Evolutionary conservation across 2,329 filamentous ascomycete species (phyloP).

Genomic region (Catunica adiposa): DNA sequence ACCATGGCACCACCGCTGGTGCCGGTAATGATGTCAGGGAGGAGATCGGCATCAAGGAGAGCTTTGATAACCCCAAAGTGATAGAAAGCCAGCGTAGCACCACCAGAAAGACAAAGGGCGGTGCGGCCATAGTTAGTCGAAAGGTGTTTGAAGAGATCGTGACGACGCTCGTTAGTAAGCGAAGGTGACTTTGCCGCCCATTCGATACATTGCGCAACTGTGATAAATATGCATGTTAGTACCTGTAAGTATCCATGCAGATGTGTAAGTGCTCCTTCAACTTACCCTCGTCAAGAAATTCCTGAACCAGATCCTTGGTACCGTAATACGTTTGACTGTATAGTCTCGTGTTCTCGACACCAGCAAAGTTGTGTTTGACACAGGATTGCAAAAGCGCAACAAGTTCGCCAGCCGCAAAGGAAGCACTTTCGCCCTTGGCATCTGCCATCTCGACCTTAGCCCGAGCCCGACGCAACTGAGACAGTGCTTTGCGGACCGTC

Average conservation of each 20-base stretch:
- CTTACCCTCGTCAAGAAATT: constrained; percentile 68
- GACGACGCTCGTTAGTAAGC: constrained; percentile 9
- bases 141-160: constrained; percentile 65
- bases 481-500: constrained; percentile 61
- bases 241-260: not conserved
- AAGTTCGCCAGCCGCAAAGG: constrained; percentile 40
- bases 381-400: constrained; percentile 69
- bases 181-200: constrained; percentile 12
- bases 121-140: constrained; percentile 85
- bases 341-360: constrained; percentile 81
- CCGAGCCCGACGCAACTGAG: constrained; percentile 54
- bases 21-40: constrained; percentile 90
- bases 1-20: constrained; percentile 89
- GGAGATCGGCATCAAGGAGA: constrained; percentile 64
- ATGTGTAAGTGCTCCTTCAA: constrained; percentile 10
- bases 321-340: constrained; percentile 97
- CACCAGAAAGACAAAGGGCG: constrained; percentile 81
- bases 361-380: constrained; percentile 94
- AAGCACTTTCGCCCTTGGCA: constrained; percentile 20
- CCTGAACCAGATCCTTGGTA: constrained; percentile 87
- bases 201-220: constrained; percentile 13
- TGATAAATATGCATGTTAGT: constrained; percentile 2
- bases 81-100: constrained; percentile 90
- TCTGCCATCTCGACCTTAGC: constrained; percentile 38
- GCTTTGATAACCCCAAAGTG: constrained; percentile 89